Evolutionary conservation across 163 green algal genomes (phyloP), one percentile per base, ranked within the genome.

Genomic region (Scenedesmus sp.): DNA sequence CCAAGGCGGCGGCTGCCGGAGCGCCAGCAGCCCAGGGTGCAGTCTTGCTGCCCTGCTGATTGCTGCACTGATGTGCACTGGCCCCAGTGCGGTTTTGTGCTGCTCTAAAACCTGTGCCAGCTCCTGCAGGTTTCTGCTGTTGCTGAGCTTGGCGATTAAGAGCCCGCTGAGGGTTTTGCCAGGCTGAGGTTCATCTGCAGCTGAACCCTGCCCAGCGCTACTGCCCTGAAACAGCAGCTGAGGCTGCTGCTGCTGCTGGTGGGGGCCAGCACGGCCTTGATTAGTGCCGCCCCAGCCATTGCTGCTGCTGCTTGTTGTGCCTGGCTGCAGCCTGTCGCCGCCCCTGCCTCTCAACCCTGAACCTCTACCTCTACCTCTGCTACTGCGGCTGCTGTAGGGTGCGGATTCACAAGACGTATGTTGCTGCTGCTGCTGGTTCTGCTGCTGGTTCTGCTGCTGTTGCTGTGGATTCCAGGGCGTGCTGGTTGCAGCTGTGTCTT

Each of bases 201-300:
- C 56, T 77, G 82, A n/a, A 79, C 70, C 70, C 70, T 81, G 88
- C 64, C 73, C 55, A 2, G 4, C 55, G 52, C 60, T 88, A 82
- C 89, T 46, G 52, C 79, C 82, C 54, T 92, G 89, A 56, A 92
- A 89, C 64, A 92, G 64, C 64, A 82, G 82, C 64, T 77, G 26
- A 12, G 62, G 79, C 87, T 90, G 77, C 18, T 93, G 64, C 83
- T 92, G 34, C 87, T 92, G 52, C 64, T 64, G 52, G 20, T 84
- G 82, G 5, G 46, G n/a, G 0, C 34, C 0, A 46, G 34, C 15
- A 54, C 12, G 4, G 18, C 52, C 18, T 46, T 46, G 34, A 0
- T 46, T 46, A 46, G 74, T 86, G 74, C 74, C 82, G 87, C 74
- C 56, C 34, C 26, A 70, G 85, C 3, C 62, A n/a, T 23, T 77